phyloP scores from a whole-genome alignment of 1,284 basidiomycete species.

The Melampsora larici-populina region DNA sequence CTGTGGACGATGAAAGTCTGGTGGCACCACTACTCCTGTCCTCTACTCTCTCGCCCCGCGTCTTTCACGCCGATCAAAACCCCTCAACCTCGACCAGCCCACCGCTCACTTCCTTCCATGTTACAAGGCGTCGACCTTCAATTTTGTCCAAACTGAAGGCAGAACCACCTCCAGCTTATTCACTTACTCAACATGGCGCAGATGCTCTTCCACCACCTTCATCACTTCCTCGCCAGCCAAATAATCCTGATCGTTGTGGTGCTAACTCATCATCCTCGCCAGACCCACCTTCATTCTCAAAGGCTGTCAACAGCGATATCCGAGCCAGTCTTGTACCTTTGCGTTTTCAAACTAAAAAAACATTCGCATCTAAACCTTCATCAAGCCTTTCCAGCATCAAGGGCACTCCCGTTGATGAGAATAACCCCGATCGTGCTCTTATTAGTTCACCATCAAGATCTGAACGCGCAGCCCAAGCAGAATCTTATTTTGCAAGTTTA shows the following conservation, averaged over 20 bases:
- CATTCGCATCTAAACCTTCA: neutral
- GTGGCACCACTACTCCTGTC: neutral
- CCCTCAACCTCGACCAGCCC: neutral
- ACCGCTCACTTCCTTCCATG: slow-evolving; percentile 14
- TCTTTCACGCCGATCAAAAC: too few species aligned
- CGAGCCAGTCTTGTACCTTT: neutral
- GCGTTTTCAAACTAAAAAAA: neutral
- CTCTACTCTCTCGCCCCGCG: neutral
- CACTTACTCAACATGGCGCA: slow-evolving; percentile 5
- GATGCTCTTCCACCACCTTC: slow-evolving; percentile 14
- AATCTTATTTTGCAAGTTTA: neutral
- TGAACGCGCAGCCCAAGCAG: too few species aligned
- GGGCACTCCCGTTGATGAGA: too few species aligned
- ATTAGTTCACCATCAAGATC: too few species aligned
- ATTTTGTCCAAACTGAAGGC: neutral
- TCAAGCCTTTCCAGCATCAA: too few species aligned
- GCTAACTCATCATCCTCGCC: neutral
- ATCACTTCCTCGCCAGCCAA: slow-evolving; percentile 1
- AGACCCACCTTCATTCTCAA: neutral
- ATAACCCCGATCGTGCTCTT: too few species aligned
- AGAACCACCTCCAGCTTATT: neutral
- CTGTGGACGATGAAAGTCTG: neutral
- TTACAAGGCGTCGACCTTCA: slow-evolving; percentile 21
- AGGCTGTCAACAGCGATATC: slow-evolving; percentile 4
- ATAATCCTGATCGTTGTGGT: slow-evolving; percentile 1